Evolutionary conservation across 768 basidiomycete genomes (phyloP), one percentile per base, ranked within the genome.

Genomic region (Melanogaster broomeanus): DNA sequence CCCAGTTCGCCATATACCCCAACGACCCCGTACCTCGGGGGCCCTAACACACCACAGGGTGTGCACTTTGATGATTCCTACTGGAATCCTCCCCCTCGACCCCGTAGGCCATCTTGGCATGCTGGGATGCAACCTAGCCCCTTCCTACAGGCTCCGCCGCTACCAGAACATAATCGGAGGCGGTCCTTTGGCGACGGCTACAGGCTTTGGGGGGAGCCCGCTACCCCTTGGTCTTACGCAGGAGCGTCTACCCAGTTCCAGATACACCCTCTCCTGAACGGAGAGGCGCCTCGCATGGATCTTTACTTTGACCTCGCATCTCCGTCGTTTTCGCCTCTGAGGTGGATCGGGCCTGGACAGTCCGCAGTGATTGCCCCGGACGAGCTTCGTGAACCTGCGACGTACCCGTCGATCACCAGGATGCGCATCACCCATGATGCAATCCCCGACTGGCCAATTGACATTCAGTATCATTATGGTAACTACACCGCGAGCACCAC

Each of bases 361-460:
- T 62, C 70, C 4, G 53, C 53, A 13, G 42, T 71, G 0, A 61
- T 88, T 3, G 61, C 77, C 0, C 45, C 57, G 0, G 77, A 80
- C 1, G 78, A 84, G 27, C 71, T 86, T 10, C 51, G 49, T 2
- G 72, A 83, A 63, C 70, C 76, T 4, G 85, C 83, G 16, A 83
- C 83, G 9, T 71, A 80, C 57, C 87, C 87, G 0, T 65, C 77
- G 0, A 64, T 82, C 43, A 76, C 74, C 10, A 74, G 70, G 31
- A 75, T 88, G 58, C 74, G 77, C n/a, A 81, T 89, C 59, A 60
- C 75, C 1, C 82, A 79, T 60, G 82, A 87, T 45, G 55, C 61
- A 15, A 72, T 85, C 43, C 80, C 82, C 0, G 59, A 77, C n/a
- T 88, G 85, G 85, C 79, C 83, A 13, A 74, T 87, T 46, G 75